Base-by-base conservation (phyloP, 2,329 filamentous ascomycete genomes). In the Plectosphaerella cucumerina region DNA sequence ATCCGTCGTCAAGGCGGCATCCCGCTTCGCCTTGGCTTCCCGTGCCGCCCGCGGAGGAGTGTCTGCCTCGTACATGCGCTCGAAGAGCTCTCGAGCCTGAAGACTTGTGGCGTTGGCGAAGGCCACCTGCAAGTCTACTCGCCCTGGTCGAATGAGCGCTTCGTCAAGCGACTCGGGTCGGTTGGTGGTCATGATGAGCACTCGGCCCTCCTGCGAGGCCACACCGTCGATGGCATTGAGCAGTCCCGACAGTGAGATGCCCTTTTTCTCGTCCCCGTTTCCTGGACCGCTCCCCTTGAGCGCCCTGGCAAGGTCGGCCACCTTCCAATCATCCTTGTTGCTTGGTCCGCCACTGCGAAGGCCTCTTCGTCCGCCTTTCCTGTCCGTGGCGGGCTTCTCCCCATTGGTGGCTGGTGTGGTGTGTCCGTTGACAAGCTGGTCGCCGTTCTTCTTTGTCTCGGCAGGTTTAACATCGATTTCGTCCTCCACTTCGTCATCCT, bases 181-280 rank as follows among this genome's bases (percentile, higher is more conserved):
- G 67, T 93, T 94, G 31, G 87, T 90, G 0, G 89, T 92, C 86
- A 92, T 90, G 70, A 93, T 85, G 17, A 93, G 77, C 12, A 93
- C 81, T 44, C 87, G 81, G 22, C 88, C 89, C 69, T 93, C 89
- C 59, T 89, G 87, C 3, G 84, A 87, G 1, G 86, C 87, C 1
- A 91, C 88, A 50, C 90, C 88, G 60, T 95, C 89, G 53, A 95
- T 90, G 52, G 87, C 86, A 66, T 95, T 95, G 48, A 95, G 77
- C 1, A 95, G 76, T 1, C 89, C 89, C 0, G 87, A 89, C 2
- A 94, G 76, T 1, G 87, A 89, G 57, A 92, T 89, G n/a, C 77
- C 67, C 53, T 70, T 68, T 54, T 70, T 70, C 26, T 70, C 70
- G 51, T 70, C 66, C 37, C 57, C 53, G 14, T 53, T 60, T 18